Evolutionary conservation across 2,329 filamentous ascomycete genomes (phyloP).

Genomic region (Aspergillus spinulosporus): DNA sequence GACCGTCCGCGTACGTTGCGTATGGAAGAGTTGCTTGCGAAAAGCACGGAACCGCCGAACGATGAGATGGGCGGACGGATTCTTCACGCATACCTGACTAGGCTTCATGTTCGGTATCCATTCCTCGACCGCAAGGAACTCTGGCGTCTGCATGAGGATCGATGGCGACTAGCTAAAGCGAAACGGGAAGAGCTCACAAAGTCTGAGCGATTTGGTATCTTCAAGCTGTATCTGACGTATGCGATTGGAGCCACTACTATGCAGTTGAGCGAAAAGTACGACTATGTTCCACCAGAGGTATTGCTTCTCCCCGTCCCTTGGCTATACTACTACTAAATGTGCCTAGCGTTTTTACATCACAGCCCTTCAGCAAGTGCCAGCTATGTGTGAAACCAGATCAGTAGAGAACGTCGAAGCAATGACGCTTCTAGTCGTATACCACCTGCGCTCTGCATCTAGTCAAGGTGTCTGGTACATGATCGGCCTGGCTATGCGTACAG

Average conservation of each 20-base stretch:
- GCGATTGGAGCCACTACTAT: constrained; percentile 54
- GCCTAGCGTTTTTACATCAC: constrained; percentile 51
- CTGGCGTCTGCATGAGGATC: constrained; percentile 46
- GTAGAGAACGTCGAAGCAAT: constrained; percentile 56
- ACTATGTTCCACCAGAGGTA: constrained; percentile 47
- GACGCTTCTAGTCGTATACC: constrained; percentile 53
- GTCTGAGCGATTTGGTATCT: constrained; percentile 48
- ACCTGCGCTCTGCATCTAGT: constrained; percentile 52
- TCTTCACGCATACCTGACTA: constrained; percentile 48
- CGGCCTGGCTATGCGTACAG: constrained; percentile 55
- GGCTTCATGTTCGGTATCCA: constrained; percentile 52
- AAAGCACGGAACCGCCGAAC: constrained; percentile 49
- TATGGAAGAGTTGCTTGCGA: constrained; percentile 46
- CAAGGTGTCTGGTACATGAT: constrained; percentile 58
- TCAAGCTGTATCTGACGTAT: constrained; percentile 56
- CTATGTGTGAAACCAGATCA: constrained; percentile 51
- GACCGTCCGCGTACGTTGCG: constrained; percentile 34
- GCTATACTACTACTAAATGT: background rate
- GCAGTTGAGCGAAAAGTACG: constrained; percentile 49
- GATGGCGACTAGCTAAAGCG: constrained; percentile 40
- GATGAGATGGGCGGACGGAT: constrained; percentile 49
- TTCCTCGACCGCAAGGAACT: constrained; percentile 51
- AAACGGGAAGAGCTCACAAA: constrained; percentile 37
- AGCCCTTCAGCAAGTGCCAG: constrained; percentile 52
- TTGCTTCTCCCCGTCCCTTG: background rate